Evolutionary conservation across 1,284 basidiomycete genomes (phyloP).

Genomic region (Moniliophthora roreri): DNA sequence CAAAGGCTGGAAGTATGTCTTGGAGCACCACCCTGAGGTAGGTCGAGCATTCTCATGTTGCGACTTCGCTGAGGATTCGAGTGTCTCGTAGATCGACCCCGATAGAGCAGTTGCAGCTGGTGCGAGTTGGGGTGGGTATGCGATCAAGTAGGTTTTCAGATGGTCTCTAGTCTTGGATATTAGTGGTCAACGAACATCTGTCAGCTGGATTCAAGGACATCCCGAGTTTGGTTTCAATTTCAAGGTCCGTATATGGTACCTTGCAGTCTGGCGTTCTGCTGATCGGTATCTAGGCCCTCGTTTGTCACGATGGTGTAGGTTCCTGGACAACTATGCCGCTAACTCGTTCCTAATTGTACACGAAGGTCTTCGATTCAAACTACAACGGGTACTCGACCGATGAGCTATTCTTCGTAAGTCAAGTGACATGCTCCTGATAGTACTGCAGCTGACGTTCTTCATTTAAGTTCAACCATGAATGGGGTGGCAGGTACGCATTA

Average conservation of each 20-base stretch:
- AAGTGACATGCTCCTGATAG: neutral
- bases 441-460: neutral
- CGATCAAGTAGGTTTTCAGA: constrained; percentile 65
- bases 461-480: constrained; percentile 77
- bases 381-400: constrained; percentile 42
- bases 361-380: constrained; percentile 64
- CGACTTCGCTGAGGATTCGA: neutral
- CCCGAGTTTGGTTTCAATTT: constrained; percentile 83
- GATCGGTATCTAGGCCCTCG: constrained; percentile 54
- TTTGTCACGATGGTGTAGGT: constrained; percentile 84
- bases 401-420: constrained; percentile 4
- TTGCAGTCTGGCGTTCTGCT: neutral
- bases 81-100: constrained; percentile 78
- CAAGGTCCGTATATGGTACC: constrained; percentile 45
- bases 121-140: constrained; percentile 82
- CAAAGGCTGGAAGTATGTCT: constrained; percentile 72
- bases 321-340: constrained; percentile 14
- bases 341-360: constrained; percentile 10
- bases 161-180: neutral
- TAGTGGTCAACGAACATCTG: constrained; percentile 11
- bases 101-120: constrained; percentile 81
- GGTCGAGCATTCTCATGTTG: neutral
- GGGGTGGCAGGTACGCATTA: constrained; percentile 51
- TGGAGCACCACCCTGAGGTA: constrained; percentile 75
- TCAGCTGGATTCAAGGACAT: constrained; percentile 92